Evolutionary conservation across 176 grass and related monocot species (phyloP).

Genomic region (Juncus inflexus): DNA sequence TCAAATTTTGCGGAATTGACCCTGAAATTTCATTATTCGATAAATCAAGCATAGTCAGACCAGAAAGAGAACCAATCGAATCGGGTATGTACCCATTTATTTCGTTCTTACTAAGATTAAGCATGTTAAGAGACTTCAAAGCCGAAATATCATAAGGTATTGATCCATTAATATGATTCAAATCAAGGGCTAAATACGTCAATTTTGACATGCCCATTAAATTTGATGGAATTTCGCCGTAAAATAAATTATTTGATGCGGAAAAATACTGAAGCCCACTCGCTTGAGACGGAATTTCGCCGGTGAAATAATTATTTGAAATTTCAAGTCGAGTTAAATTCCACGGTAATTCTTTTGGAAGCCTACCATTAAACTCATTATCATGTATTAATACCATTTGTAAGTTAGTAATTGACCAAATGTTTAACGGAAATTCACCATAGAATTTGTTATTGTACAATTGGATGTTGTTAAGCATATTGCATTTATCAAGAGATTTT

Average conservation of each 20-base stretch:
- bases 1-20: constrained; percentile 40
- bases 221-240: constrained; percentile 12
- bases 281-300: constrained; percentile 16
- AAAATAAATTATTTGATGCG: constrained; percentile 39
- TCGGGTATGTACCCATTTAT: constrained; percentile 38
- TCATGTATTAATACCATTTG: constrained; percentile 24
- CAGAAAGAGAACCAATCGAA: constrained; percentile 29
- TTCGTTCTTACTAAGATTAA: constrained; percentile 49
- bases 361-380: constrained; percentile 42
- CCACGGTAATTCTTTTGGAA: constrained; percentile 27
- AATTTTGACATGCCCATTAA: constrained; percentile 15
- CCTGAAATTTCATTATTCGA: constrained; percentile 48
- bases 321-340: constrained; percentile 37
- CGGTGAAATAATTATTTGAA: constrained; percentile 38
- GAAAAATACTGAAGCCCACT: not conserved
- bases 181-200: constrained; percentile 6
- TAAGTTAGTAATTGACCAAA: constrained; percentile 32
- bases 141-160: constrained; percentile 26
- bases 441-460: constrained; percentile 28
- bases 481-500: constrained; percentile 22
- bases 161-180: constrained; percentile 36
- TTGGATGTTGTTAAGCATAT: constrained; percentile 32
- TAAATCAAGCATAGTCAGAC: constrained; percentile 48
- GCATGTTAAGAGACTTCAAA: not conserved
- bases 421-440: constrained; percentile 36